Conservation (phyloP, 2,329 filamentous ascomycete species). For the Pestalotiopsis fici region DNA sequence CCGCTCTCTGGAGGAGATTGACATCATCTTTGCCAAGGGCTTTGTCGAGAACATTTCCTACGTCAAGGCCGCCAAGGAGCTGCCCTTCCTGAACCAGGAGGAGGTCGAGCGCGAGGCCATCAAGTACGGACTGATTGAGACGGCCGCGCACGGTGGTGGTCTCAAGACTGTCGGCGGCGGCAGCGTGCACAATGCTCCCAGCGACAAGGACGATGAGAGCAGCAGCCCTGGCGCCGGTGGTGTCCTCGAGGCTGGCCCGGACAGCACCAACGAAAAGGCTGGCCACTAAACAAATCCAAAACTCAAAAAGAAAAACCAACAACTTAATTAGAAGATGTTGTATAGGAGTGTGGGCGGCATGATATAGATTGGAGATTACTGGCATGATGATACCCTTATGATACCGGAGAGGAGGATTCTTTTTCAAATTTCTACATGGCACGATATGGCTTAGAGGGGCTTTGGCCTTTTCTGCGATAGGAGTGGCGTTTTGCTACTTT, state of each 20-base stretch:
- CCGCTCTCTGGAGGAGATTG: constrained; percentile 56
- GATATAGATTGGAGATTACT: neutral
- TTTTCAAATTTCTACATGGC: neutral
- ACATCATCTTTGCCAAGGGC: constrained; percentile 61
- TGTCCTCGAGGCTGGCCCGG: neutral
- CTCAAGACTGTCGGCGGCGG: neutral
- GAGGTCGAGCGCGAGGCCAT: constrained; percentile 52
- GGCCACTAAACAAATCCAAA: neutral
- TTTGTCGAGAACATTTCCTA: constrained; percentile 61
- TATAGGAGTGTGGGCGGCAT: neutral
- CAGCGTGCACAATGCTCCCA: constrained; percentile 2
- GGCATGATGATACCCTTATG: neutral
- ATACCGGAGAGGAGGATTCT: neutral
- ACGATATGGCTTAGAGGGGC: neutral
- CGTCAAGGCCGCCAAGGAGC: constrained; percentile 56
- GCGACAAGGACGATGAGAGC: constrained; percentile 4
- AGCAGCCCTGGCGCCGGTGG: neutral
- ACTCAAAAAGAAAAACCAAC: neutral
- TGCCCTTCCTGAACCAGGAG: constrained; percentile 52
- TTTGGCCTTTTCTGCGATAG: neutral
- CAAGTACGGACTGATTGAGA: constrained; percentile 25
- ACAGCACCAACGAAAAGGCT: constrained; percentile 1
- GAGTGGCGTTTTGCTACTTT: neutral
- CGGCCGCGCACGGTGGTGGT: constrained; percentile 1
- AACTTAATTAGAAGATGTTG: neutral